Percentiles rank a stretch among this genome's conserved stretches.
These are phyloP conservation scores for Cucurbitaria berberidis DNA, from an alignment of 2,329 filamentous ascomycete species.

Conservation along the genomic window DNA sequence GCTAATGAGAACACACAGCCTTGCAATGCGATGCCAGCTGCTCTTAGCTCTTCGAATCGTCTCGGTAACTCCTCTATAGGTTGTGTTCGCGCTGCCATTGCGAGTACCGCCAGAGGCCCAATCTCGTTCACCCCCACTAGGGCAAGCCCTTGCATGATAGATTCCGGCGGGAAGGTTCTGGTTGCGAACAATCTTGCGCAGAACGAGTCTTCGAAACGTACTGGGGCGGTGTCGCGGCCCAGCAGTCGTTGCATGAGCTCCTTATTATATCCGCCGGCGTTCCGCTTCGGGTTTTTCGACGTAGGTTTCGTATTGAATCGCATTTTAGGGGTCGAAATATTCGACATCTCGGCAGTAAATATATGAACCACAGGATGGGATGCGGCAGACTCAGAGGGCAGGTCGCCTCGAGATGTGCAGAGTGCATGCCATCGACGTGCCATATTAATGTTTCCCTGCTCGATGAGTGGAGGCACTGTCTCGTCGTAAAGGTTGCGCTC, in stretches of 20 bases:
- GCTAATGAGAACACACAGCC: slow-evolving; percentile 69
- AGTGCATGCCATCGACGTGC: slow-evolving; percentile 51
- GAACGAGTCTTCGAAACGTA: slow-evolving; percentile 64
- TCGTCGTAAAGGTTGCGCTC: slow-evolving; percentile 52
- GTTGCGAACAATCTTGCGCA: slow-evolving; percentile 84
- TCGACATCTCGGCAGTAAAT: slow-evolving; percentile 35
- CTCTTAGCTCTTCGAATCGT: slow-evolving; percentile 66
- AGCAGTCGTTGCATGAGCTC: slow-evolving; percentile 43
- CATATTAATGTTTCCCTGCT: slow-evolving; percentile 25
- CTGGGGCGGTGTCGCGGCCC: slow-evolving; percentile 53
- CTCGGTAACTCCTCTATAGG: slow-evolving; percentile 62
- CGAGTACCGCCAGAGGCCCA: slow-evolving; percentile 77
- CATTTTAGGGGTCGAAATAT: slow-evolving; percentile 8
- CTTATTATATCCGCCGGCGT: slow-evolving; percentile 30
- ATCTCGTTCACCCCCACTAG: slow-evolving; percentile 75
- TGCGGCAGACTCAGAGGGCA: slow-evolving; percentile 44
- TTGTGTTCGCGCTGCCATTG: slow-evolving; percentile 72
- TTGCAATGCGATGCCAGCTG: slow-evolving; percentile 67
- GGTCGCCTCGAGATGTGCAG: slow-evolving; percentile 46
- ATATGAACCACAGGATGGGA: slow-evolving; percentile 36
- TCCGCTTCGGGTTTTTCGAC: slow-evolving; percentile 8
- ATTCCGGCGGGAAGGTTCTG: slow-evolving; percentile 73
- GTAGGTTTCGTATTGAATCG: slow-evolving; percentile 7
- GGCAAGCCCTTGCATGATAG: slow-evolving; percentile 71
- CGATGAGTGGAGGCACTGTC: slow-evolving; percentile 45